Base-by-base conservation (phyloP, 805 yeast genomes). In the Schwanniomyces vanrijiae region DNA sequence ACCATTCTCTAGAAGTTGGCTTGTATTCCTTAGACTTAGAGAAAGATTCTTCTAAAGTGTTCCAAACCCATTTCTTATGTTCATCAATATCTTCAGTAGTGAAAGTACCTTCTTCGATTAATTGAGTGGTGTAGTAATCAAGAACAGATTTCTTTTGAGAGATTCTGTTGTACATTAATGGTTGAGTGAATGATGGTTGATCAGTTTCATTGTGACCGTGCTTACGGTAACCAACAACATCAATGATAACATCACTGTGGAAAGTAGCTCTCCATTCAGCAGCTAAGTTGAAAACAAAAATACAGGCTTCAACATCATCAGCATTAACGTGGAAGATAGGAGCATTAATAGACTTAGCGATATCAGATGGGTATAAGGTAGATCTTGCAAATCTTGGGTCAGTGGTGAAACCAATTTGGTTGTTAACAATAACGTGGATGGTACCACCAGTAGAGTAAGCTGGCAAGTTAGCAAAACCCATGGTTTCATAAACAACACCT, bases 321-420 rank as follows among this genome's bases (percentile, higher is more conserved):
- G 98, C 97, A 65, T 94, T 94, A 43, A 94, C 98, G 73, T 94
- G 99, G 96, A 94, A 94, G 61, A 94, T 90, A 53, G 99, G 99
- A 20, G 98, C 97, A 66, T 92, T 91, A 70, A 90, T 88, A 29
- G 96, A 78, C 77, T 94, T 94, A 60, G 97, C 98, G 65, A 94
- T 81, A 77, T 94, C 99, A 20, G 97, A 88, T 61, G 99, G 97
- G 72, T 94, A 94, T 62, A 96, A 92, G 42, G 99, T 94, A 21
- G 98, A 92, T 78, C 99, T 87, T 31, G 97, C 90, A 61, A 86
- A 86, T 76, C 96, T 83, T 56, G 99, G 99, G 69, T 94, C 98
- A 44, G 99, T 94, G 56, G 99, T 94, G 83, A 94, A 94, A 71
- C 99, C 99, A 69, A 94, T 92, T 81, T 94, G 99, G 77, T 94